Percentiles rank a stretch among this genome's conserved stretches.
phyloP scores from a whole-genome alignment of 169 alveolate genomes.

The Plasmodium fragile region DNA sequence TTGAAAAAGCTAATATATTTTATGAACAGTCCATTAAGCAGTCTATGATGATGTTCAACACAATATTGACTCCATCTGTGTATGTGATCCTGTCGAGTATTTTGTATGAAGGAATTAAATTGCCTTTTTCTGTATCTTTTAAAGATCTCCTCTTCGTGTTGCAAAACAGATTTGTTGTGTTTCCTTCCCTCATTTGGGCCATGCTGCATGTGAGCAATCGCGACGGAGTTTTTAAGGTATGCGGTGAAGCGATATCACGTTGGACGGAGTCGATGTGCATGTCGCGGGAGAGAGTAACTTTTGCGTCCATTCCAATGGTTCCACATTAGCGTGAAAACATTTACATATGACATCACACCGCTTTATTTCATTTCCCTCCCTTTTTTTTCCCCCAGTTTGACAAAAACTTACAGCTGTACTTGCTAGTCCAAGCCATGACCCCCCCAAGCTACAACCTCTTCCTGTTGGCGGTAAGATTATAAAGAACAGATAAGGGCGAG shows the following conservation, averaged over 20 bases:
- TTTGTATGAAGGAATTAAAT: slow-evolving; percentile 15
- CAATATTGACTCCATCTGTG: slow-evolving; percentile 40
- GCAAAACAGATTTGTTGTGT: slow-evolving; percentile 7
- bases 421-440: slow-evolving; percentile 51
- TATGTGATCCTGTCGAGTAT: slow-evolving; percentile 33
- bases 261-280: not conserved
- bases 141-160: slow-evolving; percentile 34
- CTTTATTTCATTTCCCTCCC: not conserved
- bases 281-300: not conserved
- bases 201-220: not conserved
- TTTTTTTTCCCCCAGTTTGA: slow-evolving; percentile 29
- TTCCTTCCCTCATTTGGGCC: slow-evolving; percentile 16
- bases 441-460: slow-evolving; percentile 58
- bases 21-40: slow-evolving; percentile 6
- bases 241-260: not conserved
- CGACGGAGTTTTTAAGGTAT: slow-evolving; percentile 4
- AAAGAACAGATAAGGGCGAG: not conserved
- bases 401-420: slow-evolving; percentile 21
- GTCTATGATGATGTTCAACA: not conserved
- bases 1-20: not conserved
- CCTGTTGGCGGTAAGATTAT: slow-evolving; percentile 33
- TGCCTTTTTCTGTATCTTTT: not conserved
- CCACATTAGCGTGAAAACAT: not conserved
- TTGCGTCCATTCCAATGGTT: not conserved
- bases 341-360: not conserved